phyloP scores from a whole-genome alignment of 257 asterid genomes.

The Solanum etuberosum region DNA sequence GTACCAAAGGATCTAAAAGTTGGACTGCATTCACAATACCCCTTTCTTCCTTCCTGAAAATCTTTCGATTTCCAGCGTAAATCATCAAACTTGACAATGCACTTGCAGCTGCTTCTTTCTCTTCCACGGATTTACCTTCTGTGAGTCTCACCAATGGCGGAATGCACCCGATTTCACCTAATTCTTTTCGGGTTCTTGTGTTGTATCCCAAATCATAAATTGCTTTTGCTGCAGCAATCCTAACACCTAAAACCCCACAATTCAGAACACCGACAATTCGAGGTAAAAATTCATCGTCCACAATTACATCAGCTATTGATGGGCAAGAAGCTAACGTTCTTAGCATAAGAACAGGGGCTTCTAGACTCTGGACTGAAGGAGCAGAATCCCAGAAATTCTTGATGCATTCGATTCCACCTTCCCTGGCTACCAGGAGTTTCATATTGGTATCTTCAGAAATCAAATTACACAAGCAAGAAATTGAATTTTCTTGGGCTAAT shows the following conservation, averaged over 20 bases:
- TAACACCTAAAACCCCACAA: constrained; percentile 44
- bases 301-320: constrained; percentile 43
- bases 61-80: constrained; percentile 42
- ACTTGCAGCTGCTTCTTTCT: constrained; percentile 62
- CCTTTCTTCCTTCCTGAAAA: constrained; percentile 63
- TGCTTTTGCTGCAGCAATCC: constrained; percentile 57
- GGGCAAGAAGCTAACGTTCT: constrained; percentile 45
- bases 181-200: constrained; percentile 47
- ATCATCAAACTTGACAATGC: constrained; percentile 42
- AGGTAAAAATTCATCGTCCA: constrained; percentile 35
- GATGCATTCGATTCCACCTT: constrained; percentile 57
- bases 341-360: constrained; percentile 53
- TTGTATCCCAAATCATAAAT: constrained; percentile 45
- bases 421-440: constrained; percentile 50
- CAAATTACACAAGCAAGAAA: constrained; percentile 68
- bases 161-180: constrained; percentile 74
- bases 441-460: constrained; percentile 34
- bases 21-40: constrained; percentile 44
- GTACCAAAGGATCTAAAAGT: constrained; percentile 41
- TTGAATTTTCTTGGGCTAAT: constrained; percentile 65
- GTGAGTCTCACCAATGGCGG: constrained; percentile 40
- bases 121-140: constrained; percentile 69
- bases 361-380: constrained; percentile 28
- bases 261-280: constrained; percentile 36
- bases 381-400: constrained; percentile 69